Evolutionary conservation across 1,284 basidiomycete genomes (phyloP).

Genomic region (Leccinum pachyderme): DNA sequence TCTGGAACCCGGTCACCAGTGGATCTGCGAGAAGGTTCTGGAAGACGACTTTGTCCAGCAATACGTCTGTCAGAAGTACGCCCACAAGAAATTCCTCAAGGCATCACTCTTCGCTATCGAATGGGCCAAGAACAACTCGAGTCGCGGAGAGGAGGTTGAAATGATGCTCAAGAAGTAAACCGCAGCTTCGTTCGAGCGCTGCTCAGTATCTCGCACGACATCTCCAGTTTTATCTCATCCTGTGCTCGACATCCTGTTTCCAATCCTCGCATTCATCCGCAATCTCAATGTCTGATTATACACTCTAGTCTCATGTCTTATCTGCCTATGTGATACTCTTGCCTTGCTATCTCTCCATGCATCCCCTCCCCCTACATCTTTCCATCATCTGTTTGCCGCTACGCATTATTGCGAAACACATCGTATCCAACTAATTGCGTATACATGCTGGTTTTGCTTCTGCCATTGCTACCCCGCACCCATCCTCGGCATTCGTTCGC

Average conservation of each 20-base stretch:
- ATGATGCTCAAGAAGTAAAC: conserved; percentile 53
- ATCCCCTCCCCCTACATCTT: conserved; percentile 24
- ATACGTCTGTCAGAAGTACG: conserved; percentile 96
- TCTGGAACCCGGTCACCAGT: conserved; percentile 77
- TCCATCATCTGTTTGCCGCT: conserved; percentile 26
- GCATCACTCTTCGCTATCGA: conserved; percentile 73
- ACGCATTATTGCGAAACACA: conserved; percentile 37
- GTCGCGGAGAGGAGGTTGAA: conserved; percentile 32
- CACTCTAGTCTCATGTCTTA: conserved; percentile 38
- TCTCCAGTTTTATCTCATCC: conserved; percentile 30
- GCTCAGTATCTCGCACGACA: conserved; percentile 27
- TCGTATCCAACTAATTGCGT: conserved; percentile 36
- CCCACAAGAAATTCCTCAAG: conserved; percentile 95
- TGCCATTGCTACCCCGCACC: conserved; percentile 18
- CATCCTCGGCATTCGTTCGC: conserved; percentile 20
- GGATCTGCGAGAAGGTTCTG: conserved; percentile 83
- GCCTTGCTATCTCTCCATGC: conserved; percentile 34
- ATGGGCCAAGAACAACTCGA: conserved; percentile 54
- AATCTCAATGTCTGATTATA: conserved; percentile 40
- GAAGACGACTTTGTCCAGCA: conserved; percentile 80
- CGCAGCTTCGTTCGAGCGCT: conserved; percentile 17
- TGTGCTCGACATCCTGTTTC: conserved; percentile 40
- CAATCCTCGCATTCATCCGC: conserved; percentile 33
- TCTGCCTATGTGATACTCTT: conserved; percentile 36
- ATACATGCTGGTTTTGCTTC: conserved; percentile 37